Conservation (phyloP, 768 basidiomycete species). For the Lentinula guzmanii region DNA sequence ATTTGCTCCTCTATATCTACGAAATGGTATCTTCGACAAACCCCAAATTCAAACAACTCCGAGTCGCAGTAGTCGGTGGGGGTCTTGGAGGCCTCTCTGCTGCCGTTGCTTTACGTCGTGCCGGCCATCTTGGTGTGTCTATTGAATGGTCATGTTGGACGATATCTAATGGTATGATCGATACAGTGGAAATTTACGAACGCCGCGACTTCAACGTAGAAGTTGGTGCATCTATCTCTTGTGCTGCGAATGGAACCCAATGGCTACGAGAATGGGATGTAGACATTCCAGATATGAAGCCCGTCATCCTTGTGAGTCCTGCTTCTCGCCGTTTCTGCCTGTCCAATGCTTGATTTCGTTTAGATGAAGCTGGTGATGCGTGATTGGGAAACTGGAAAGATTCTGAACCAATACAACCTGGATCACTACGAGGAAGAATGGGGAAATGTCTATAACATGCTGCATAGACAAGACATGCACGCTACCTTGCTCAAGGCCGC, state of each 20-base stretch:
- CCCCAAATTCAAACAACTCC: conserved; percentile 11
- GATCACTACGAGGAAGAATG: conserved; percentile 21
- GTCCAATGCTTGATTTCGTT: background rate
- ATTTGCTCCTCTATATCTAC: background rate
- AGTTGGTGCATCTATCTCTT: conserved; percentile 27
- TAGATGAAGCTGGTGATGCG: conserved; percentile 26
- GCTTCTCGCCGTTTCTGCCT: background rate
- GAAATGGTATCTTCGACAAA: background rate
- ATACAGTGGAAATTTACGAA: conserved; percentile 21
- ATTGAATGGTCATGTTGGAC: background rate
- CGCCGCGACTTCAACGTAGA: conserved; percentile 23
- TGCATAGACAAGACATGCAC: conserved; percentile 27
- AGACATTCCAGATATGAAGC: conserved; percentile 23
- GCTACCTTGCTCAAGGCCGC: conserved; percentile 21
- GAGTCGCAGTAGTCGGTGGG: conserved; percentile 15
- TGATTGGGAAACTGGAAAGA: conserved; percentile 26
- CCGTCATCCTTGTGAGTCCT: conserved; percentile 15
- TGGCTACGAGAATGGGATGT: conserved; percentile 27
- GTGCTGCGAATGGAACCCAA: conserved; percentile 26
- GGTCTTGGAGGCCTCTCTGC: conserved; percentile 20
- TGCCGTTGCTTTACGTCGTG: conserved; percentile 17
- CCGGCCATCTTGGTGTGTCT: conserved; percentile 15
- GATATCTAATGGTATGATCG: background rate
- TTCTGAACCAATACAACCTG: conserved; percentile 24
- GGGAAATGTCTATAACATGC: conserved; percentile 17